These are phyloP conservation scores for Paramecium biaurelia DNA, from an alignment of 73 alveolate genomes.

Conservation along the genomic window DNA sequence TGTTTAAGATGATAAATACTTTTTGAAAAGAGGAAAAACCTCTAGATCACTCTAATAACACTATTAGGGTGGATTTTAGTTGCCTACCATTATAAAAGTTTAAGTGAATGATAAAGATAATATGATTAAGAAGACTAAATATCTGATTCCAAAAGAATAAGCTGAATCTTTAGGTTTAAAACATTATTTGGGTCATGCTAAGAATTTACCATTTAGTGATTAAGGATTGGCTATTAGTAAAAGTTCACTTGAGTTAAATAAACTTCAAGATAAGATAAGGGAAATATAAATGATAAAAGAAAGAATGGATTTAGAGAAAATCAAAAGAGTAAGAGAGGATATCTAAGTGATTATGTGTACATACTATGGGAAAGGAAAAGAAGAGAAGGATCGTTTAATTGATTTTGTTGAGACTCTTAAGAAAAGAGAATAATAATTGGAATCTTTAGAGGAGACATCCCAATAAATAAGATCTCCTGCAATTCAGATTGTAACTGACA, in stretches of 20 bases:
- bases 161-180: constrained; percentile 61
- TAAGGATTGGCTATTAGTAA: constrained; percentile 59
- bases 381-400: constrained; percentile 39
- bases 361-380: constrained; percentile 60
- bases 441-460: constrained; percentile 7
- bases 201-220: constrained; percentile 63
- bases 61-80: not conserved
- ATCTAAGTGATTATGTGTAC: constrained; percentile 60
- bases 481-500: constrained; percentile 59
- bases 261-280: constrained; percentile 61
- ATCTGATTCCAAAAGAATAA: constrained; percentile 21
- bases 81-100: constrained; percentile 44
- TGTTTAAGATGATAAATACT: not conserved
- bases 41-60: not conserved
- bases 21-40: not conserved
- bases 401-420: constrained; percentile 55
- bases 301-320: constrained; percentile 62
- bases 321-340: constrained; percentile 55
- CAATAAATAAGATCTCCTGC: not conserved
- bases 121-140: constrained; percentile 47
- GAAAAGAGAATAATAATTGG: constrained; percentile 34
- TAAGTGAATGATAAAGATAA: constrained; percentile 32
- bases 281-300: constrained; percentile 53
- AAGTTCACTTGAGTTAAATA: constrained; percentile 55
- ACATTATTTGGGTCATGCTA: constrained; percentile 61